Conservation (phyloP, 2,329 filamentous ascomycete genomes). For the Apiospora malaysiana region DNA sequence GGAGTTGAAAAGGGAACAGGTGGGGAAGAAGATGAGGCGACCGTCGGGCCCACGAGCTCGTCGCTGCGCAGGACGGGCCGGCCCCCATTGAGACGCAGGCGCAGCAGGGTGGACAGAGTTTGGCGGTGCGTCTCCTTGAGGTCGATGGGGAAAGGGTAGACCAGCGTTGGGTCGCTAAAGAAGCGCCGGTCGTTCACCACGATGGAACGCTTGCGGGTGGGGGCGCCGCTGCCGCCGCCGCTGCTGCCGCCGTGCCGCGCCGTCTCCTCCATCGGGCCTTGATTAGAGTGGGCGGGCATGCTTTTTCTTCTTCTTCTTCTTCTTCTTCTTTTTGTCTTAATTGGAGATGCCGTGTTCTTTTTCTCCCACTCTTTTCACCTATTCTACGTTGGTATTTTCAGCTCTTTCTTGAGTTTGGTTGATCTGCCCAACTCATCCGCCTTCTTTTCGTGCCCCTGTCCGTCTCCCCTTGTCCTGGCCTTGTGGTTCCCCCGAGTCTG, state of each 20-base stretch:
- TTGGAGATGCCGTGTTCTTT: not conserved
- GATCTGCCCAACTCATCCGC: too few relatives aligned
- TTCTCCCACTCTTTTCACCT: too few relatives aligned
- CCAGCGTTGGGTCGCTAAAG: conserved; percentile 37
- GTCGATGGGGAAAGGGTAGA: conserved; percentile 70
- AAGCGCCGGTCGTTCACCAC: conserved; percentile 16
- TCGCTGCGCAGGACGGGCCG: conserved; percentile 34
- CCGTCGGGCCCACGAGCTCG: conserved; percentile 36
- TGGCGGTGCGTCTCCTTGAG: conserved; percentile 68
- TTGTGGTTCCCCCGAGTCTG: too few relatives aligned
- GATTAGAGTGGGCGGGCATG: not conserved
- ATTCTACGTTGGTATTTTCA: too few relatives aligned
- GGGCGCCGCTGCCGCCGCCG: not conserved
- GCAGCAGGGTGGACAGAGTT: conserved; percentile 63
- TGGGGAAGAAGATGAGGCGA: not conserved
- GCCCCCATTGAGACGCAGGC: conserved; percentile 60
- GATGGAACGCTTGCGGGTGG: conserved; percentile 6
- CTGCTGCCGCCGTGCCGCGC: not conserved
- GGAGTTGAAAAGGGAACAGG: not conserved
- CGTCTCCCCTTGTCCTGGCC: too few relatives aligned
- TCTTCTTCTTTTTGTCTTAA: too few relatives aligned
- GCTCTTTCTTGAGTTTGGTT: too few relatives aligned
- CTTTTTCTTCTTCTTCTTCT: too few relatives aligned
- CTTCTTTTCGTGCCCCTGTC: too few relatives aligned
- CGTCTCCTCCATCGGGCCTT: not conserved